Evolutionary conservation across 2,329 filamentous ascomycete genomes (phyloP), one percentile per base, ranked within the genome.

Genomic region (Sarocladiaceae sp.): DNA sequence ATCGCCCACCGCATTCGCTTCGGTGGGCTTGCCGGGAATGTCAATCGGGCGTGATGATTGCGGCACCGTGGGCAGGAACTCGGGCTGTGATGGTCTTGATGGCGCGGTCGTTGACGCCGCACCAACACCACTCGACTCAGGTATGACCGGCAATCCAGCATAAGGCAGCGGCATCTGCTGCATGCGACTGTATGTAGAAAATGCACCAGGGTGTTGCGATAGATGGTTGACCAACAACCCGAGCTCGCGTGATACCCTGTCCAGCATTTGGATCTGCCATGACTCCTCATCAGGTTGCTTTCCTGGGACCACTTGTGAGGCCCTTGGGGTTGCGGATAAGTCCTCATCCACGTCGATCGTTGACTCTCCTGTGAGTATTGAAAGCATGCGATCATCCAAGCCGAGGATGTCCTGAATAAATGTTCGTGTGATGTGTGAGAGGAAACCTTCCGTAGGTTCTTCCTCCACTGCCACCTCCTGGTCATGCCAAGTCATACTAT

Each of bases 331-430:
- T 9, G 68, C 61, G 10, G 70, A 69, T 9, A 74, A 50, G 47
- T 72, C 64, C 29, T 74, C 67, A 15, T 65, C 65, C 20, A 71
- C 66, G 20, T 66, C 67, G 3, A 82, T 80, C 19, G 95, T 66
- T 2, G 78, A 70, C 60, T 96, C 89, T 11, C 93, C 93, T 45
- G 97, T 83, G 7, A 98, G 82, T 41, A 96, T 82, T 0, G 86
- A 86, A 7, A 98, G 74, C 16, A 93, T 71, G 41, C 79, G 78
- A 50, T 96, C 88, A 55, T 97, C 90, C 45, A 98, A 85, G 7
- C 91, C 91, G 59, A 97, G 85, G 33, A 98, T 68, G 58, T 96
- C 89, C 43, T 82, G 80, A 53, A 98, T 88, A 21, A 97, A 85
- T 55, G 83, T 88, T 47, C 85, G 80, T 3, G 91, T 95, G 41